Base-by-base conservation (phyloP, 352 stramenopile genomes). In the Phytophthora podocarpi region DNA sequence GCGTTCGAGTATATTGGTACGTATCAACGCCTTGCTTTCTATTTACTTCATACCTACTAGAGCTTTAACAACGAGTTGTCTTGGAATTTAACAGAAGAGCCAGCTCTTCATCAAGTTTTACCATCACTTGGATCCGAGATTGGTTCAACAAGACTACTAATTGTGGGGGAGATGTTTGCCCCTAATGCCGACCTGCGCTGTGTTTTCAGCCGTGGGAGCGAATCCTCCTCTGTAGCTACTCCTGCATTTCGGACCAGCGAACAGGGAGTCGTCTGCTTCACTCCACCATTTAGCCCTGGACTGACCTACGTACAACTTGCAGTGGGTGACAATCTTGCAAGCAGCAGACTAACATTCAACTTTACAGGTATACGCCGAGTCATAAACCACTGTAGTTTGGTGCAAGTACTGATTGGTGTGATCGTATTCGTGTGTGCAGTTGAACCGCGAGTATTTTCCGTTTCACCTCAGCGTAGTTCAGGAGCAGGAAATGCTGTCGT, bases 1-100 rank as follows among this genome's bases (percentile, higher is more conserved):
- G 49, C 45, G 26, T 73, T 78, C 39, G 61, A 76, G 37, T 77
- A 80, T 46, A 62, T 75, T 4, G 67, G 71, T 77, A 53, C 15
- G 63, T 51, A 28, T 15, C 57, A 26, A 18, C 20, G n/a, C 13
- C 50, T 51, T 20, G 3, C 20, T 28, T 36, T 20, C 11, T 24
- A 28, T 28, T 23, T 9, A 18, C 24, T 31, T 54, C 6, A 4
- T 8, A 34, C 40, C 0, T 5, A 11, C 15, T 1, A 7, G 11
- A 55, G 18, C 27, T 2, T 40, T 60, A 52, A 51, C 1, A 13
- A 4, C 8, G 32, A 41, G 5, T 31, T 11, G 8, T 61, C 37
- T 53, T 49, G 15, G 15, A 35, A 32, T 43, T 47, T 48, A 16
- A 62, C n/a, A 78, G 70, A 16, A 15, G 68, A 79, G 18, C 67